Base-by-base conservation (phyloP, 2,329 filamentous ascomycete genomes). In the Calonectria montana region DNA sequence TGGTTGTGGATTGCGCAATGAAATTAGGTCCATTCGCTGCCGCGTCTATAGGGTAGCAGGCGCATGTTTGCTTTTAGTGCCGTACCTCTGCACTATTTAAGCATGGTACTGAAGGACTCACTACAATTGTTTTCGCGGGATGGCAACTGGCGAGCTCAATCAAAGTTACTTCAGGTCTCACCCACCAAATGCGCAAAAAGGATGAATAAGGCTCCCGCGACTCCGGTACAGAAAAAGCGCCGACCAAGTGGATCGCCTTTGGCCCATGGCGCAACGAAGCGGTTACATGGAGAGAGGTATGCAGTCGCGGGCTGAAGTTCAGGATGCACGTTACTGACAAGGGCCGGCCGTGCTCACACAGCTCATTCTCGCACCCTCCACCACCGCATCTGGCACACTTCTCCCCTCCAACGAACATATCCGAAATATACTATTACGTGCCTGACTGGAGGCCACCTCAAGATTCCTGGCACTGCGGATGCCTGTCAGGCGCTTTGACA, bases 391-490 rank as follows among this genome's bases (percentile, higher is more conserved):
- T 59, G 35, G 35, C 53, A 2, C 31, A 59, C 53, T 31, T 59
- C 31, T 59, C 53, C 3, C 31, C 53, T 9, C 53, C 53, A 2
- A 59, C 21, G n/a, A 35, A 59, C 21, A 37, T 59, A 9, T 59
- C 53, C 53, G 53, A 59, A 59, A 59, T 59, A 15, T 59, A 59
- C 16, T 59, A 59, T 21, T 59, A 59, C 35, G 53, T 59, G 31
- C 53, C 53, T 4, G 53, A 59, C 18, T 39, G 53, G 31, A 39
- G 21, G n/a, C 53, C 31, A 8, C 31, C 53, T 37, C 53, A 39
- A 59, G 53, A 16, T 23, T 59, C 53, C 10, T 59, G 53, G 53
- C 53, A 59, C n/a, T 59, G 53, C 6, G 53, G 53, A 23, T 59
- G 53, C 21, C 35, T 59, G 12, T 59, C 53, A 16, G 31, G 18